These are phyloP conservation scores for Fraxinus anomala DNA, from an alignment of 257 asterid species.

Conservation along the genomic window DNA sequence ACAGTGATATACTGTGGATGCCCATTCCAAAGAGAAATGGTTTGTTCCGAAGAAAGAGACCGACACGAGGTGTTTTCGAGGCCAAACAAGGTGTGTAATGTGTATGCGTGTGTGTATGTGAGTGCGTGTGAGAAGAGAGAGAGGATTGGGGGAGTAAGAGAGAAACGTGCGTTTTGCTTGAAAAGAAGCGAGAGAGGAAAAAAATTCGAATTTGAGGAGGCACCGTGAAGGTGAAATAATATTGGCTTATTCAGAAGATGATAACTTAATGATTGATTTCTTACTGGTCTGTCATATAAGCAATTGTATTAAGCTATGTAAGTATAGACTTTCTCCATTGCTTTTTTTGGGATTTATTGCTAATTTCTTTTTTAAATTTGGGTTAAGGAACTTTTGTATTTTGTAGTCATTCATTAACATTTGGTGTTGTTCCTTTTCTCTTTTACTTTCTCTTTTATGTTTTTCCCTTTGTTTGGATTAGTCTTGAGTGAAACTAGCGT, in stretches of 20 bases:
- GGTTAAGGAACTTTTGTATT: slow-evolving; percentile 29
- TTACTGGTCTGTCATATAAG: slow-evolving; percentile 31
- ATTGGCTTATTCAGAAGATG: slow-evolving; percentile 15
- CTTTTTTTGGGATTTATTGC: slow-evolving; percentile 33
- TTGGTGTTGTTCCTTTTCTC: neutral
- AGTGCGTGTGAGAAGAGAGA: slow-evolving; percentile 24
- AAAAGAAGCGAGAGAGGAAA: slow-evolving; percentile 51
- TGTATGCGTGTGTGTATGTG: slow-evolving; percentile 21
- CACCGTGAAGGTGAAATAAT: slow-evolving; percentile 8
- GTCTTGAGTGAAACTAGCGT: neutral
- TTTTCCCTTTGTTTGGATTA: neutral
- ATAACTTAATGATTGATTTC: neutral
- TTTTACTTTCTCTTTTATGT: neutral
- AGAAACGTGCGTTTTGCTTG: slow-evolving; percentile 64
- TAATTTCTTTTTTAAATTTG: slow-evolving; percentile 26
- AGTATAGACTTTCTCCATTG: slow-evolving; percentile 5
- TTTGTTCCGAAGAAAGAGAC: slow-evolving; percentile 29
- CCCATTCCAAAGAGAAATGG: slow-evolving; percentile 32
- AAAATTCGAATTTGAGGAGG: neutral
- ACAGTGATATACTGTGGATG: slow-evolving; percentile 6
- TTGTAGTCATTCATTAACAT: slow-evolving; percentile 5
- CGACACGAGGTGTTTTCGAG: slow-evolving; percentile 60
- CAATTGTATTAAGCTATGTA: neutral
- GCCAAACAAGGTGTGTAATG: slow-evolving; percentile 40
- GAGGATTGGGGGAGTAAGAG: slow-evolving; percentile 35